phyloP scores from a whole-genome alignment of 2,329 filamentous ascomycete genomes.

The Zymoseptoria crescenta region DNA sequence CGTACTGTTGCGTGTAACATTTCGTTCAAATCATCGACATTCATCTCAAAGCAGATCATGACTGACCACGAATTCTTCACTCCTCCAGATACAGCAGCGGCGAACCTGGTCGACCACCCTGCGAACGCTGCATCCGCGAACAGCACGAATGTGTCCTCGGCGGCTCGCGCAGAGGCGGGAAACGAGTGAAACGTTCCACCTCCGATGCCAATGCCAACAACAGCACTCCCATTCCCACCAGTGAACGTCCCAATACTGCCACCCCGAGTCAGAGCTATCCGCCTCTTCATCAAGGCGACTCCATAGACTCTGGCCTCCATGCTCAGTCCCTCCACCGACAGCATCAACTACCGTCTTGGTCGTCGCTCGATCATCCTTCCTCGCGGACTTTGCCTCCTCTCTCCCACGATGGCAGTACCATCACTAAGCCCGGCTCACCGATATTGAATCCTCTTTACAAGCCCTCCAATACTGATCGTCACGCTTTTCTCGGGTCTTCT shows the following conservation, averaged over 20 bases:
- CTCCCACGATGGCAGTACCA: slow-evolving; percentile 12
- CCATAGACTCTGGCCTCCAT: slow-evolving; percentile 13
- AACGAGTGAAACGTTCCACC: slow-evolving; percentile 23
- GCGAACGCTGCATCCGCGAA: slow-evolving; percentile 28
- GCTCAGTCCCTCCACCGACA: slow-evolving; percentile 3
- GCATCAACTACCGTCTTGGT: slow-evolving; percentile 10
- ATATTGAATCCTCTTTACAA: background rate
- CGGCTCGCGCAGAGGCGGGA: slow-evolving; percentile 26
- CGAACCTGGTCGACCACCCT: slow-evolving; percentile 25
- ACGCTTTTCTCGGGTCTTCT: background rate
- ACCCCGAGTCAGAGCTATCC: background rate
- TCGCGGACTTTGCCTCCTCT: slow-evolving; percentile 23
- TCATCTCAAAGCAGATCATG: background rate
- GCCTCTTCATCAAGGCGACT: slow-evolving; percentile 4
- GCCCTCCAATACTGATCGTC: background rate
- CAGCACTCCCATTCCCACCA: slow-evolving; percentile 1
- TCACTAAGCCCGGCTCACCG: slow-evolving; percentile 10
- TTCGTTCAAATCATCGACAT: no score
- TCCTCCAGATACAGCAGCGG: slow-evolving; percentile 25
- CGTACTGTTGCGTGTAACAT: no score
- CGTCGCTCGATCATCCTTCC: slow-evolving; percentile 13
- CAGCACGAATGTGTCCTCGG: slow-evolving; percentile 29
- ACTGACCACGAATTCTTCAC: background rate
- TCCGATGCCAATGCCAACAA: slow-evolving; percentile 8
- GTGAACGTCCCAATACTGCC: background rate